Evolutionary conservation across 768 basidiomycete genomes (phyloP), one percentile per base, ranked within the genome.

Genomic region (Grammothele lineata): DNA sequence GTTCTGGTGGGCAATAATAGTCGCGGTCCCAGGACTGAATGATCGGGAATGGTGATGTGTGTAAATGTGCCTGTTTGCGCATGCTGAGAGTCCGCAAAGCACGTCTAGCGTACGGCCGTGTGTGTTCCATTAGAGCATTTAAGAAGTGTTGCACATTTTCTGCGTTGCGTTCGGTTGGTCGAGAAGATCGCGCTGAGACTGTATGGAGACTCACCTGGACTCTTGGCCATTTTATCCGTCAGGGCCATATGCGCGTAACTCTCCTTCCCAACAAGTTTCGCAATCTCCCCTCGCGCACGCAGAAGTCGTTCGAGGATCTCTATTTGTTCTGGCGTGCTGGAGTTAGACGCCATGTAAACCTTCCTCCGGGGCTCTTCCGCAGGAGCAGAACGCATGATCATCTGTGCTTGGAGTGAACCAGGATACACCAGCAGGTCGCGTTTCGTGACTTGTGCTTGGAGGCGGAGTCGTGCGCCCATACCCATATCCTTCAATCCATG

Each of bases 11-110:
- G 47, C 90, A 87, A 65, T 92, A 97, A 62, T 85, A 95, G 56
- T 97, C 94, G 55, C 93, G 78, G 67, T 98, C 96, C 96, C 96
- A 99, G n/a, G 92, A 85, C 54, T 95, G 80, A 41, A 98, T 80
- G 19, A 70, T 69, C 35, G 87, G 87, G 37, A 77, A 68, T 18
- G 73, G 66, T 0, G 74, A 68, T 1, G 81, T 72, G 18, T 71
- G 66, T 23, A 92, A 77, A 56, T 87, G 84, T 8, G 71, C 72
- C 62, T 89, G 85, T 70, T 98, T 98, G 54, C 77, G 81, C 56
- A 66, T 69, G 63, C 75, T 80, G 47, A 80, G 73, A 37, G 81
- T 74, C 32, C 75, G 74, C 30, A 98, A 68, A 36, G 94, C 94
- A 23, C 71, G 71, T 42, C 77, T 71, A 10, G 94, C 93, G 54